Base-by-base conservation (phyloP, 2,329 filamentous ascomycete species). In the Ophiosphaerella narmari region DNA sequence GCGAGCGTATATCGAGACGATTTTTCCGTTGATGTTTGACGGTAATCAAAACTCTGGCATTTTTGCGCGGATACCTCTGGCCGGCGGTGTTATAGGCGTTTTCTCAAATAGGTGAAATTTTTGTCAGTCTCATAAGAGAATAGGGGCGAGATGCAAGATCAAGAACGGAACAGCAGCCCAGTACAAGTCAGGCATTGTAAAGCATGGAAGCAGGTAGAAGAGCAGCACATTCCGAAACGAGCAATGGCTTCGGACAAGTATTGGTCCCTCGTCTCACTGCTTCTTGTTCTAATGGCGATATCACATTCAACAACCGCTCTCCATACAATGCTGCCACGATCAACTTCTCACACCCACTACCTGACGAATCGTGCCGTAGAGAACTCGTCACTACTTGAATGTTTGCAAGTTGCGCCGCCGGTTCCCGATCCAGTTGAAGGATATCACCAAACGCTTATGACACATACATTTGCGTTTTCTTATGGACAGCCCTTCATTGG, bases 401-500 rank as follows among this genome's bases (percentile, higher is more conserved):
- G 86, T 63, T 86, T 91, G 60, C 82, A 91, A 72, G 83, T 90
- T 13, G 82, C 86, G 43, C 82, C 84, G 58, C 88, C 88, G 1
- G 80, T 91, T 2, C 71, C 84, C 47, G 81, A 78, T 16, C 79
- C 81, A 0, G 52, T 57, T 42, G 56, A 59, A 32, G 66, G 73
- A 41, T 85, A 82, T 65, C 74, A 81, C 37, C 67, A 84, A 34
- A 72, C 82, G n/a, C 72, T 93, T 47, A 89, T 91, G 83, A 75
- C 85, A 3, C 80, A 91, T 72, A 80, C 82, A 0, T 93, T 93
- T 76, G 87, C 77, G 9, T 82, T 76, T 55, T 91, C 87, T 55
- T 92, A 91, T 67, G 86, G 86, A n/a, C 68, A 79, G 31, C 89
- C 89, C 1, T 92, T 86, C 67, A 78, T 91, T 60, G 87, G 87